Evolutionary conservation across 2,329 filamentous ascomycete genomes (phyloP), one percentile per base, ranked within the genome.

Genomic region (Fusarium algeriense): DNA sequence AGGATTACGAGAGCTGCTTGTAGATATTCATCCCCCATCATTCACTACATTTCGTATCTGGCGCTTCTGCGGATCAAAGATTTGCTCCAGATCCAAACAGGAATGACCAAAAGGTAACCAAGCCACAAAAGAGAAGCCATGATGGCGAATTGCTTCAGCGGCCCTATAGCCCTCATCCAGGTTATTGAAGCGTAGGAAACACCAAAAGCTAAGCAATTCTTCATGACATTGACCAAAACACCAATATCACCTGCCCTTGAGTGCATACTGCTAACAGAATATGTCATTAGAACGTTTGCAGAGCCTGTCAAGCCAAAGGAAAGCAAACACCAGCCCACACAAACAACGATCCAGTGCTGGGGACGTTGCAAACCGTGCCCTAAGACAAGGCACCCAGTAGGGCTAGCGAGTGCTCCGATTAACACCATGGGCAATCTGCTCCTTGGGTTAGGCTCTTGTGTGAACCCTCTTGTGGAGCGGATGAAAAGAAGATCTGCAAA

Each of bases 181-280:
- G 46, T 20, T 2, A 64, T 2, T 3, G 60, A 53, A 3, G 60
- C 23, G 23, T 63, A 64, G 3, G 58, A 64, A 37, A 64, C 58
- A 35, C 46, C 45, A n/a, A 64, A 64, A 3, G 46, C 60, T 2
- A 64, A 5, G 6, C 46, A 63, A 10, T 63, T 64, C 17, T 64
- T 63, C 60, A 63, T 64, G 13, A 46, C 40, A 15, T 64, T 63
- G 3, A 64, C 60, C 17, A 64, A 20, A 3, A 63, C 60, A 3
- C 60, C 58, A 6, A 64, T 64, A 9, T 64, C 60, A n/a, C 58
- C 60, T 34, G 58, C 57, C 23, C 46, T n/a, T 1, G 58, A 45
- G 4, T 20, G 58, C 28, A 64, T 64, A 11, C 38, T 64, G 7
- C 30, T 54, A 7, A 54, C 58, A 2, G 60, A 64, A 20, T 64